Evolutionary conservation across 805 yeast species (phyloP).

Genomic region (Metschnikowia gelsemii): DNA sequence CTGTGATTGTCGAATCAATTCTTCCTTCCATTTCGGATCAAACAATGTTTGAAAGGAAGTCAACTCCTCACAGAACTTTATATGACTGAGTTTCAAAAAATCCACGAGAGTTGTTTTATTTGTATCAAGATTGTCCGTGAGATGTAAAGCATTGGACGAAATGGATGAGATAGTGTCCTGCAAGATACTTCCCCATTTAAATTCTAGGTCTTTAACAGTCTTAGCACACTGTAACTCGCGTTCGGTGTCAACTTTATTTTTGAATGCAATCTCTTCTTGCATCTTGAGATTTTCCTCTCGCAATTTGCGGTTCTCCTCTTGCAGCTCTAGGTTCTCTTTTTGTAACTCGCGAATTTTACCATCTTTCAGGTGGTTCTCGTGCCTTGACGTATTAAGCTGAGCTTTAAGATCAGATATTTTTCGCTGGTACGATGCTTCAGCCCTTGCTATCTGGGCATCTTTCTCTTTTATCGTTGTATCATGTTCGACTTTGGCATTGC

Average conservation of each 20-base stretch:
- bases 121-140: not conserved
- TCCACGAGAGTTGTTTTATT: not conserved
- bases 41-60: not conserved
- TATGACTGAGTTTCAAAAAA: not conserved
- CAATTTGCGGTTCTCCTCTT: no score
- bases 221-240: not conserved
- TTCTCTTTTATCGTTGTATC: slow-evolving; percentile 16
- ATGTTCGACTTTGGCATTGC: slow-evolving; percentile 11
- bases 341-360: not conserved
- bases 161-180: not conserved
- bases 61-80: not conserved
- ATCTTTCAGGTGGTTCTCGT: not conserved
- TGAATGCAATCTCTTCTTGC: not conserved
- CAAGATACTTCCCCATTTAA: not conserved
- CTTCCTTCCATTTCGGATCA: slow-evolving; percentile 4
- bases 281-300: not conserved
- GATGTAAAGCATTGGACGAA: not conserved
- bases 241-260: not conserved
- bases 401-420: not conserved
- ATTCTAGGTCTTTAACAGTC: not conserved
- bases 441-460: slow-evolving; percentile 7
- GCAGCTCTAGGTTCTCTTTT: no score
- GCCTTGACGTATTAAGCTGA: not conserved
- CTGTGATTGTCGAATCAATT: not conserved
- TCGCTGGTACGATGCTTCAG: not conserved